Percentiles rank a stretch among this genome's conserved stretches.
Conservation (phyloP, 345 rosid genomes). For the Mallotus nudiflorus region DNA sequence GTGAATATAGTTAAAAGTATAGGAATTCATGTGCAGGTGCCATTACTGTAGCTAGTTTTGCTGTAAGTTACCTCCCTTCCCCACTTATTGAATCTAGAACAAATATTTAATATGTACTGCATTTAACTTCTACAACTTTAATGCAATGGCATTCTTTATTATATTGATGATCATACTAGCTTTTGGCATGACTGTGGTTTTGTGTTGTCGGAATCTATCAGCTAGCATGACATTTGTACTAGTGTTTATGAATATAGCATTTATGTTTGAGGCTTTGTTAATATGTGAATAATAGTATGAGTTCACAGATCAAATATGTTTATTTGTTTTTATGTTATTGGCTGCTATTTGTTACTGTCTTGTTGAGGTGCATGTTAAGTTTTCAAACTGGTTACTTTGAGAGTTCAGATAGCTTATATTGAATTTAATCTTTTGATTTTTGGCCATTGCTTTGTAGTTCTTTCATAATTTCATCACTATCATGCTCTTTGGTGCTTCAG, state of each 20-base stretch:
- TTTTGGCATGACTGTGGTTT: not conserved
- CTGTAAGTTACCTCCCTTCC: slow-evolving; percentile 43
- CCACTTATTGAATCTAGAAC: not conserved
- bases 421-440: too few species aligned
- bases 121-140: not conserved
- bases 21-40: too few species aligned
- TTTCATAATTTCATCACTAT: too few species aligned
- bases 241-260: not conserved
- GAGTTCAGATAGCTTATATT: too few species aligned
- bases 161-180: slow-evolving; percentile 52
- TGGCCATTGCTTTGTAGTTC: too few species aligned
- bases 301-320: not conserved
- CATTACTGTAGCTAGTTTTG: too few species aligned
- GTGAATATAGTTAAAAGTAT: too few species aligned
- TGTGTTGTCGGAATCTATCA: not conserved
- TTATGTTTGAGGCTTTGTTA: slow-evolving; percentile 3
- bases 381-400: too few species aligned
- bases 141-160: slow-evolving; percentile 61
- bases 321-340: not conserved
- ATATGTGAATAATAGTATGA: slow-evolving; percentile 7
- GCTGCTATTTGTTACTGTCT: too few species aligned
- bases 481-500: too few species aligned
- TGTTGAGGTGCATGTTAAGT: too few species aligned
- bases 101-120: not conserved
- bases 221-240: slow-evolving; percentile 1